Base-by-base conservation (phyloP, 257 asterid species). In the Solanum tarapatanum region DNA sequence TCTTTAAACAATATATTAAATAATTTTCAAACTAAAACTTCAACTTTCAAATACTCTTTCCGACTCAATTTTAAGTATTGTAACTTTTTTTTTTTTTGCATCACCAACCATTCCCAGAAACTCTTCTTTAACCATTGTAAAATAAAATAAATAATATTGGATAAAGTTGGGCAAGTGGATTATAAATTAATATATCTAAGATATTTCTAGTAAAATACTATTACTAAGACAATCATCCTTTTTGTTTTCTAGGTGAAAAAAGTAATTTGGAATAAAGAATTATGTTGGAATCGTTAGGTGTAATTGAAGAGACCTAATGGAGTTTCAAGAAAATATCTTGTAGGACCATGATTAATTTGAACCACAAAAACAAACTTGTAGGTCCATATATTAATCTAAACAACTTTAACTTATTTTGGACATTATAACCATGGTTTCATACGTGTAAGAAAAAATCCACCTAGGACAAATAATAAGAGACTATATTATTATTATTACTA, bases 331-430 rank as follows among this genome's bases (percentile, higher is more conserved):
- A 0, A 43, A 83, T 48, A 73, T 51, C 28, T 84, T 26, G 95
- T 92, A 85, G 95, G 91, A 64, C 91, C 93, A 87, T 16, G 85
- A 88, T 92, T 82, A 12, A 89, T 88, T 82, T 88, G 84, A 90
- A 24, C 95, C 94, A 91, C 92, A 48, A 89, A 84, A 19, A 23
- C 23, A 35, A 88, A 70, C 89, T 73, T 68, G 75, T 66, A 26
- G 55, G 37, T 36, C n/a, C 43, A 85, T 13, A 33, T 26, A 33
- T 68, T 39, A 45, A 68, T 84, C 4, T 36, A 62, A 84, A 39
- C 26, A 41, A 86, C 37, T 86, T 66, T 45, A 64, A 83, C 51
- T 11, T 79, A 82, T 55, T 23, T 75, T 23, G 33, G 7, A 37
- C 58, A 16, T 26, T 45, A 80, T 45, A 4, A 45, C 11, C 5